phyloP scores from a whole-genome alignment of 1,284 basidiomycete species.

The Thelephora terrestris region DNA sequence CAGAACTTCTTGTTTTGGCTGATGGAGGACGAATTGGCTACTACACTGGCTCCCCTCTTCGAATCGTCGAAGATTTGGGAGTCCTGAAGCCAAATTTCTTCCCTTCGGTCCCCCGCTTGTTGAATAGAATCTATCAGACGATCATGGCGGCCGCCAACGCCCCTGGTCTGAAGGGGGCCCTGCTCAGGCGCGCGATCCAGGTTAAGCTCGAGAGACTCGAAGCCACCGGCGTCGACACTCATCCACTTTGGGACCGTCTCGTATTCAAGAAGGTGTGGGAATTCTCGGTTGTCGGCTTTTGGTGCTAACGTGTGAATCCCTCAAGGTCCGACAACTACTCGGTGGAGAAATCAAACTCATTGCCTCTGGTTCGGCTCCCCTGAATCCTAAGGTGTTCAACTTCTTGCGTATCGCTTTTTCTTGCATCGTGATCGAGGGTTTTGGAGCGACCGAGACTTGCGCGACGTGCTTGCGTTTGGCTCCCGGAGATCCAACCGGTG shows the following conservation, averaged over 20 bases:
- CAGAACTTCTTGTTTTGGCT: slow-evolving; percentile 45
- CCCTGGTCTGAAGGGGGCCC: slow-evolving; percentile 77
- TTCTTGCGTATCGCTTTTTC: slow-evolving; percentile 75
- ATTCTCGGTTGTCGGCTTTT: not conserved
- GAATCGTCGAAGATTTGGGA: slow-evolving; percentile 84
- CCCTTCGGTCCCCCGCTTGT: slow-evolving; percentile 77
- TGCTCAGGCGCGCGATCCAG: slow-evolving; percentile 77
- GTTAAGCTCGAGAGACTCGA: slow-evolving; percentile 75
- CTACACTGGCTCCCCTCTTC: slow-evolving; percentile 82
- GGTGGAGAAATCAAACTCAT: slow-evolving; percentile 68
- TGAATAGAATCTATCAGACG: slow-evolving; percentile 79
- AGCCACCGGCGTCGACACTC: slow-evolving; percentile 61
- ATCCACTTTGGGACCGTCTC: slow-evolving; percentile 82
- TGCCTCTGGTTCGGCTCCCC: slow-evolving; percentile 76
- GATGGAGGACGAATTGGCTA: slow-evolving; percentile 75
- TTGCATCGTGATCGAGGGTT: slow-evolving; percentile 71
- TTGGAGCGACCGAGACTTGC: slow-evolving; percentile 74
- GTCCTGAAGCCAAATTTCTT: slow-evolving; percentile 79
- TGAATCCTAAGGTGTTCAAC: slow-evolving; percentile 71
- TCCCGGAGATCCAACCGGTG: slow-evolving; percentile 47
- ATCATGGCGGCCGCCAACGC: slow-evolving; percentile 71
- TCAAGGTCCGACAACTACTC: too few relatives aligned
- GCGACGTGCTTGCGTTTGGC: slow-evolving; percentile 47
- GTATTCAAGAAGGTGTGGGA: slow-evolving; percentile 80
- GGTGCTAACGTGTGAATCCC: too few relatives aligned